phyloP scores from a whole-genome alignment of 768 basidiomycete genomes.

The Calocera viscosa region DNA sequence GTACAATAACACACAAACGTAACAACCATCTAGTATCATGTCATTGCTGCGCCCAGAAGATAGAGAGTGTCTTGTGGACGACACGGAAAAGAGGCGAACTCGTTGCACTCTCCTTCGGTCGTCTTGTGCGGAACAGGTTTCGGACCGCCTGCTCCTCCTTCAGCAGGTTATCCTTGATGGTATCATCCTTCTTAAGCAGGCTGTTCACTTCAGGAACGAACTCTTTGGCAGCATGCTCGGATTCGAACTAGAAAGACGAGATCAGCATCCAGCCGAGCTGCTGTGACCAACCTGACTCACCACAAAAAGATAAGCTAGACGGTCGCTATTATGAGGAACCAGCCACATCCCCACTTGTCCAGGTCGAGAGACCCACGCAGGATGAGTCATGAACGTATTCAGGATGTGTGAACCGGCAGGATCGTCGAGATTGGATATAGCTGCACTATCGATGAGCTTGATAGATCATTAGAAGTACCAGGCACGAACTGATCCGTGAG shows the following conservation, averaged over 20 bases:
- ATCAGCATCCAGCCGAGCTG: neutral
- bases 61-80: neutral
- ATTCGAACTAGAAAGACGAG: neutral
- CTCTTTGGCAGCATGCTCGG: neutral
- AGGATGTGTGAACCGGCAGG: neutral
- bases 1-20: neutral
- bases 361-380: neutral
- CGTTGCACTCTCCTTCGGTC: neutral
- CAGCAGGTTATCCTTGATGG: neutral
- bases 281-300: neutral
- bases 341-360: conserved; percentile 4
- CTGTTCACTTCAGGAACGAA: neutral
- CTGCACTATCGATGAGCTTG: neutral
- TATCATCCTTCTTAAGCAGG: neutral
- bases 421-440: neutral
- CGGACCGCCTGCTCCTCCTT: conserved; percentile 4
- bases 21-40: neutral
- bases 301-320: neutral
- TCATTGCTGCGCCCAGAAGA: neutral
- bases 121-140: neutral
- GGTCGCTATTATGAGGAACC: neutral
- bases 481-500: neutral
- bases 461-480: neutral
- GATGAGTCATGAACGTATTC: neutral
- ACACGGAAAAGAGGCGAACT: neutral